Conservation (phyloP, 2,329 filamentous ascomycete species). For the Sporothrix dimorphospora region DNA sequence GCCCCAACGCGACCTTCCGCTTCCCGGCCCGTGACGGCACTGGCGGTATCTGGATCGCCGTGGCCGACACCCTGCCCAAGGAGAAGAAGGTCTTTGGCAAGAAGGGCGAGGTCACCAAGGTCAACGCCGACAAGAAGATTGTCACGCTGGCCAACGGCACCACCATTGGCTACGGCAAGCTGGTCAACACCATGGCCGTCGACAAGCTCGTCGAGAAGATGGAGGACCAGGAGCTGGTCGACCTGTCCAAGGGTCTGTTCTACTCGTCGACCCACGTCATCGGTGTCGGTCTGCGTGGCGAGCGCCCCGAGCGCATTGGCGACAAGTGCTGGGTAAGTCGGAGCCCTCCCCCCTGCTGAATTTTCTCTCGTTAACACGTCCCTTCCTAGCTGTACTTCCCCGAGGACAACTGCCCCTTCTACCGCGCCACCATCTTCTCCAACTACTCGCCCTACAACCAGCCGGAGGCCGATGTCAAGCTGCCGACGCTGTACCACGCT, state of each 20-base stretch:
- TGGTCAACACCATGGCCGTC: constrained; percentile 95
- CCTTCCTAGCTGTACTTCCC: constrained; percentile 86
- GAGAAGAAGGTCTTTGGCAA: constrained; percentile 91
- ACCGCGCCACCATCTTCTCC: constrained; percentile 99
- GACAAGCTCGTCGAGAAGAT: constrained; percentile 86
- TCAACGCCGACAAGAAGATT: constrained; percentile 82
- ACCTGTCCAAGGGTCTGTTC: constrained; percentile 86
- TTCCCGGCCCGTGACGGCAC: constrained; percentile 96
- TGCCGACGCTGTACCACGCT: constrained; percentile 82
- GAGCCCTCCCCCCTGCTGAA: too few species aligned
- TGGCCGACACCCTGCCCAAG: constrained; percentile 88
- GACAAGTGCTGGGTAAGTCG: constrained; percentile 93
- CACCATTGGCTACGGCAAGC: constrained; percentile 86
- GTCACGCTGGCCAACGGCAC: constrained; percentile 83
- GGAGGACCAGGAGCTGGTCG: constrained; percentile 81
- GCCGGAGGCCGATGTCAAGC: constrained; percentile 77
- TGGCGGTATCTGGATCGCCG: constrained; percentile 98
- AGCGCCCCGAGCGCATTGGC: constrained; percentile 90
- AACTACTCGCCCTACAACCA: constrained; percentile 99
- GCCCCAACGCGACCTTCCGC: constrained; percentile 96
- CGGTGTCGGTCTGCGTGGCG: constrained; percentile 90
- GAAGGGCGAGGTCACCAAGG: constrained; percentile 79
- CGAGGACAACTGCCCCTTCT: constrained; percentile 98
- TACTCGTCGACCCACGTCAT: constrained; percentile 98
- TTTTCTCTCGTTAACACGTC: background rate